phyloP scores from a whole-genome alignment of 2,329 filamentous ascomycete species.

The Coniella lustricola region DNA sequence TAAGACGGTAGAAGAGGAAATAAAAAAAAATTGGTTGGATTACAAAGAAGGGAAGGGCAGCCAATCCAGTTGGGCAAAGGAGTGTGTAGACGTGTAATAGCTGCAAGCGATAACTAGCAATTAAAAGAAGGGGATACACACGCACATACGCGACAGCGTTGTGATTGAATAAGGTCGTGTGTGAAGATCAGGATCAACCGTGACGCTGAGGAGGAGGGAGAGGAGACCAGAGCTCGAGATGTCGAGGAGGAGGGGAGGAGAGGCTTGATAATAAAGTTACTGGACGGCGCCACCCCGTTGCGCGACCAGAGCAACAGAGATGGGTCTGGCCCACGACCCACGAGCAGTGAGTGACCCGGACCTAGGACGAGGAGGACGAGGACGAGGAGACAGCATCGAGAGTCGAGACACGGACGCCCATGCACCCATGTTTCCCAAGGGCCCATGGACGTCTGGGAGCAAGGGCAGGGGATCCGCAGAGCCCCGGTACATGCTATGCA shows the following conservation, averaged over 20 bases:
- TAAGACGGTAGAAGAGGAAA: neutral
- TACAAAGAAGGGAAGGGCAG: conserved; percentile 50
- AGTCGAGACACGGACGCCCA: conserved; percentile 28
- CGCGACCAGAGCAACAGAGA: too few relatives aligned
- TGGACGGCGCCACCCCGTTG: conserved; percentile 3
- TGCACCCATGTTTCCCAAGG: too few relatives aligned
- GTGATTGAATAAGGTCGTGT: conserved; percentile 16
- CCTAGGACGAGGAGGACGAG: conserved; percentile 18
- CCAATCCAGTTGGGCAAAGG: conserved; percentile 49
- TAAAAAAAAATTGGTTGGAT: conserved; percentile 26
- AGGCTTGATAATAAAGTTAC: conserved; percentile 16
- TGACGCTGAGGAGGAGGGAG: conserved; percentile 21
- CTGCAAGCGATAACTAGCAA: conserved; percentile 28
- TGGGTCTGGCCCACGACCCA: too few relatives aligned
- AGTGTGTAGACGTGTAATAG: conserved; percentile 32
- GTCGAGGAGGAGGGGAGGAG: conserved; percentile 18
- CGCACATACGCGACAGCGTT: conserved; percentile 26
- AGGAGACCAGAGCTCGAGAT: conserved; percentile 23
- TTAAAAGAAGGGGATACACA: conserved; percentile 22
- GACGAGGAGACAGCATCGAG: conserved; percentile 23
- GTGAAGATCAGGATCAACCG: conserved; percentile 18
- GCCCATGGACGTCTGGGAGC: conserved; percentile 26
- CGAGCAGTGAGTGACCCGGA: conserved; percentile 16
- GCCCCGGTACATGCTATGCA: too few relatives aligned
- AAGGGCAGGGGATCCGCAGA: conserved; percentile 26